These are phyloP conservation scores for Cryphonectria japonica DNA, from an alignment of 2,329 filamentous ascomycete genomes.

Conservation along the genomic window DNA sequence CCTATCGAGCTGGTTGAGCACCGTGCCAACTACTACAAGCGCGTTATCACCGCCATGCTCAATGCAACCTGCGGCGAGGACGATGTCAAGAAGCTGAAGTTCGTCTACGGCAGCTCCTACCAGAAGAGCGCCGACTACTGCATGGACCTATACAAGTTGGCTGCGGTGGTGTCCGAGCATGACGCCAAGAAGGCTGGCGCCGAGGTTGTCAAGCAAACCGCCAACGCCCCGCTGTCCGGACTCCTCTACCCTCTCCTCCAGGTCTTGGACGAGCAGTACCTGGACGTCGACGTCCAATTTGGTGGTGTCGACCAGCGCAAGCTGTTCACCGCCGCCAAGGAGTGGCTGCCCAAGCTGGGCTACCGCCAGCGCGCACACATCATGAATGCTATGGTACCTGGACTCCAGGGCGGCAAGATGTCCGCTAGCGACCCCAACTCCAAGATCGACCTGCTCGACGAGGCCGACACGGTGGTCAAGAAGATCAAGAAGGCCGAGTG, in stretches of 20 bases:
- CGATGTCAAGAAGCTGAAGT: slow-evolving; percentile 74
- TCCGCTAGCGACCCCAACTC: slow-evolving; percentile 66
- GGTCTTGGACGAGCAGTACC: slow-evolving; percentile 86
- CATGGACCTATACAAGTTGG: slow-evolving; percentile 86
- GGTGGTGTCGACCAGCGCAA: slow-evolving; percentile 86
- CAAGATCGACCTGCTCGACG: slow-evolving; percentile 93
- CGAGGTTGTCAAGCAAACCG: slow-evolving; percentile 91
- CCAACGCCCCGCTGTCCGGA: slow-evolving; percentile 73
- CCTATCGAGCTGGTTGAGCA: slow-evolving; percentile 85
- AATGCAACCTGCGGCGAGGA: slow-evolving; percentile 72
- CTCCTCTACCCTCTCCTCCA: slow-evolving; percentile 87
- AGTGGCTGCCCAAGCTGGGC: slow-evolving; percentile 82
- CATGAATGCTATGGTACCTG: slow-evolving; percentile 78
- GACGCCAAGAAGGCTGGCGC: slow-evolving; percentile 89
- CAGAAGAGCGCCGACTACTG: slow-evolving; percentile 74
- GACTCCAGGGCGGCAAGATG: slow-evolving; percentile 83
- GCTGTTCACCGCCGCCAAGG: slow-evolving; percentile 83
- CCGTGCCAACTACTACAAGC: slow-evolving; percentile 82
- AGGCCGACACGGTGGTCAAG: slow-evolving; percentile 72
- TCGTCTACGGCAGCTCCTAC: slow-evolving; percentile 84
- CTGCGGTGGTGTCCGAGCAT: slow-evolving; percentile 71
- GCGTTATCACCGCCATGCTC: slow-evolving; percentile 74
- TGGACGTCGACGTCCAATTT: slow-evolving; percentile 87
- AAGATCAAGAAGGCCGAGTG: slow-evolving; percentile 87
- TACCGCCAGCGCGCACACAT: slow-evolving; percentile 73